A percentile compares a stretch with the other conserved stretches of the same genome.
phyloP scores from a whole-genome alignment of 1,284 basidiomycete species.

The Fomitopsis betulina region DNA sequence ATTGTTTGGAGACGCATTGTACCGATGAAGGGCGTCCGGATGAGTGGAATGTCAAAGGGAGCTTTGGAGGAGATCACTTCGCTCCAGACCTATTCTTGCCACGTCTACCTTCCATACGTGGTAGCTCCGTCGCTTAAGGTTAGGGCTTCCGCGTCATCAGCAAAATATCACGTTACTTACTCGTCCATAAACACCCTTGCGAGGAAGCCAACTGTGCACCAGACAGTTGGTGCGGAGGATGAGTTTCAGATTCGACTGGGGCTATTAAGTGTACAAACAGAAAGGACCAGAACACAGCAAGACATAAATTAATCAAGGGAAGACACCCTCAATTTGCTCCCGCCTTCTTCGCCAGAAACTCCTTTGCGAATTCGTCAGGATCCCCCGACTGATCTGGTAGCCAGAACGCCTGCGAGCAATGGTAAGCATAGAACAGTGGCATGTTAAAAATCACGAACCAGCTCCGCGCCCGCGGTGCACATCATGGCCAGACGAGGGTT shows the following conservation, averaged over 20 bases:
- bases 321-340: neutral
- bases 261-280: neutral
- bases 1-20: constrained; percentile 26
- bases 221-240: no score
- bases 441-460: constrained; percentile 51
- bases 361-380: constrained; percentile 45
- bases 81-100: constrained; percentile 1
- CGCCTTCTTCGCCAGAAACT: constrained; percentile 37
- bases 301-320: neutral
- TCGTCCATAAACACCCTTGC: no score
- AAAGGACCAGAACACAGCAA: neutral
- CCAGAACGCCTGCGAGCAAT: constrained; percentile 68
- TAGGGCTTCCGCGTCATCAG: neutral
- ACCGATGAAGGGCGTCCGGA: constrained; percentile 15
- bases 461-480: constrained; percentile 78
- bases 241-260: no score
- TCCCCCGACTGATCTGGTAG: constrained; percentile 61
- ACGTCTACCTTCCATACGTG: constrained; percentile 9
- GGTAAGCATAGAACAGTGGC: constrained; percentile 1
- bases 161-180: no score
- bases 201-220: no score
- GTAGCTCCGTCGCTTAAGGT: neutral
- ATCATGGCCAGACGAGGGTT: constrained; percentile 90
- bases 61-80: neutral
- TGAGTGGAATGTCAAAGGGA: constrained; percentile 9